These are phyloP conservation scores for Pythium sp. DNA, from an alignment of 352 stramenopile genomes.

Conservation along the genomic window DNA sequence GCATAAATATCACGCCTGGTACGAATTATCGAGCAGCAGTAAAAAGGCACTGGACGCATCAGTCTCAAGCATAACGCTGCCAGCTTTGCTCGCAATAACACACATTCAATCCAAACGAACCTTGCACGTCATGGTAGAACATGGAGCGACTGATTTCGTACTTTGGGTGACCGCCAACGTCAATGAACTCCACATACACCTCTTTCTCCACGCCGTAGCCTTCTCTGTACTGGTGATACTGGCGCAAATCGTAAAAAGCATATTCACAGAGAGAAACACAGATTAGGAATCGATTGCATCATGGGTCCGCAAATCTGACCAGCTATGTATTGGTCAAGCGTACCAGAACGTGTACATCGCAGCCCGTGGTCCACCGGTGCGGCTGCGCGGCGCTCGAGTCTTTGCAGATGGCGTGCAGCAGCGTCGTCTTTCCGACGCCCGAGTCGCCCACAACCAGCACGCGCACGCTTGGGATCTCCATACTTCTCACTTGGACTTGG, in stretches of 20 bases:
- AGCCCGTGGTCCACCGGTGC: constrained; percentile 78
- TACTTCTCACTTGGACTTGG: constrained; percentile 15
- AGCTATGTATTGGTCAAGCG: not conserved
- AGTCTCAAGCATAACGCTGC: not conserved
- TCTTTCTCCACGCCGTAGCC: constrained; percentile 36
- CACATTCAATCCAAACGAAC: constrained; percentile 8
- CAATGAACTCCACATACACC: constrained; percentile 80
- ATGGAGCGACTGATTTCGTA: constrained; percentile 78
- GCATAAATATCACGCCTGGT: constrained; percentile 67
- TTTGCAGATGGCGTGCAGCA: constrained; percentile 64
- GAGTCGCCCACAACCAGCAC: constrained; percentile 85
- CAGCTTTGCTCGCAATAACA: too few relatives aligned
- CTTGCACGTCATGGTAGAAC: constrained; percentile 84
- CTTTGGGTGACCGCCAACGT: constrained; percentile 77
- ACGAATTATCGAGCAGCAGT: not conserved
- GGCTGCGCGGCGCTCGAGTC: constrained; percentile 16
- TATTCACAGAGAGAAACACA: not conserved
- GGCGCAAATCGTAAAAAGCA: not conserved
- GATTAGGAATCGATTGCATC: not conserved
- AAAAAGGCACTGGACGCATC: not conserved
- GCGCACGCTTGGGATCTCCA: constrained; percentile 74
- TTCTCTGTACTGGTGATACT: constrained; percentile 39
- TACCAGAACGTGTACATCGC: constrained; percentile 77
- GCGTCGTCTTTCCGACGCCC: constrained; percentile 79
- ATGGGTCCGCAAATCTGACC: not conserved